Evolutionary conservation across 2,329 filamentous ascomycete species (phyloP), one percentile per base, ranked within the genome.

Genomic region (Pseudogymnoascus sp.): DNA sequence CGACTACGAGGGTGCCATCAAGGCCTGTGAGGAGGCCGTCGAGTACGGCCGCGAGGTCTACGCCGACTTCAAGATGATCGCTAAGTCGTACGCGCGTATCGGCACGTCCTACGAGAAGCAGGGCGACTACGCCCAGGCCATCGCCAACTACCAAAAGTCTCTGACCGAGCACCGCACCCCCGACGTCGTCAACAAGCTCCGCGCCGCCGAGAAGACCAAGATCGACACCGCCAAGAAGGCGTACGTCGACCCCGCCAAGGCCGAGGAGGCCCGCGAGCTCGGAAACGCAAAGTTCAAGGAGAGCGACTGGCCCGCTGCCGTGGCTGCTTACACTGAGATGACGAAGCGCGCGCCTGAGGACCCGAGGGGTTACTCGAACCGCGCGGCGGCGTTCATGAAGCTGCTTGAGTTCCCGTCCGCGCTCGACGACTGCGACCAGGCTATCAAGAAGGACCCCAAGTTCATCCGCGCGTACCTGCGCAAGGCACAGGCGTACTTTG

Each of bases 211-310:
- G 80, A 95, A 95, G 75, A 83, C 84, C 68, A 92, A 96, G 81
- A 84, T 84, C 66, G 90, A 89, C 66, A 79, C 82, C 21, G 88
- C 90, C 64, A 90, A 84, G 75, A 77, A 86, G 66, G 86, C 92
- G 2, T 97, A 97, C 76, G 79, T 99, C 69, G 89, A 94, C 77
- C 90, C 94, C 0, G 88, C 80, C 69, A 93, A 97, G 80, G 94
- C 94, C 21, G 94, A 99, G 72, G 90, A 96, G 80, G 92, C 94
- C 12, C 92, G 94, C 68, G 90, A 96, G 74, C 86, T 95, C 64
- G 94, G 94, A 48, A 97, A 97, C 78, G 85, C 90, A 76, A 96
- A 95, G 77, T 99, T 99, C 84, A 97, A 97, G 82, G 91, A 92
- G 70, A 87, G 84, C 33, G 92, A 99, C 77, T 97, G 92, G 89